Evolutionary conservation across 2,329 filamentous ascomycete genomes (phyloP), one percentile per base, ranked within the genome.

Genomic region (Stylonectria norvegica): DNA sequence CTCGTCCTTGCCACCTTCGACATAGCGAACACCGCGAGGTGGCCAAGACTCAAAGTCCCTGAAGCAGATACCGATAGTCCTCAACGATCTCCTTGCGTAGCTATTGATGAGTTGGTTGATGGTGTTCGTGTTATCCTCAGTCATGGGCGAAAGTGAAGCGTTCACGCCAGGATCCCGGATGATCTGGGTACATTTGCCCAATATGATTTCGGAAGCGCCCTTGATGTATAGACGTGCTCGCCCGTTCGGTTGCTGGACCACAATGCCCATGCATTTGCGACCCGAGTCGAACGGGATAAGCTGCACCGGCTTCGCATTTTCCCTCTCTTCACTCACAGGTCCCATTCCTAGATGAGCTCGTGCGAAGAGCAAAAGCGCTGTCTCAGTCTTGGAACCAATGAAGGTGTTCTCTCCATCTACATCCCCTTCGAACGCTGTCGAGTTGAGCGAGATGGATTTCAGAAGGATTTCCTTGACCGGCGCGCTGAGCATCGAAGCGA

Each of bases 1-100:
- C 40, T 83, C 76, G 25, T 72, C 73, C 53, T 73, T 72, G 60
- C 83, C 73, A 17, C 69, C 71, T 29, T 76, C 75, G n/a, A 63
- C 61, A 4, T 68, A 71, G 34, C 69, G 78, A 12, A 75, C 77
- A 34, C 76, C 74, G 45, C 71, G 76, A 4, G 89, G 89, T 20
- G 90, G 89, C 89, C 89, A 95, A 38, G 78, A 76, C 17, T 86
- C 78, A 51, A 93, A 95, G 54, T 95, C 89, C 40, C 82, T 84
- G 65, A 89, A 94, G 38, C 89, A 73, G 48, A 95, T 76, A 30
- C 83, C 87, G 52, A 95, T 94, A 2, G 89, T 94, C 48, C 89
- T 80, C 20, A 95, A 73, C 6, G 89, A 94, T 14, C 84, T 77
- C 18, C 78, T 80, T 8, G 89, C 89, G 59, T 95, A 95, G 33